A percentile compares a stretch with the other conserved stretches of the same genome.
phyloP scores from a whole-genome alignment of 1,284 basidiomycete genomes.

The Leccinum subfulvum region DNA sequence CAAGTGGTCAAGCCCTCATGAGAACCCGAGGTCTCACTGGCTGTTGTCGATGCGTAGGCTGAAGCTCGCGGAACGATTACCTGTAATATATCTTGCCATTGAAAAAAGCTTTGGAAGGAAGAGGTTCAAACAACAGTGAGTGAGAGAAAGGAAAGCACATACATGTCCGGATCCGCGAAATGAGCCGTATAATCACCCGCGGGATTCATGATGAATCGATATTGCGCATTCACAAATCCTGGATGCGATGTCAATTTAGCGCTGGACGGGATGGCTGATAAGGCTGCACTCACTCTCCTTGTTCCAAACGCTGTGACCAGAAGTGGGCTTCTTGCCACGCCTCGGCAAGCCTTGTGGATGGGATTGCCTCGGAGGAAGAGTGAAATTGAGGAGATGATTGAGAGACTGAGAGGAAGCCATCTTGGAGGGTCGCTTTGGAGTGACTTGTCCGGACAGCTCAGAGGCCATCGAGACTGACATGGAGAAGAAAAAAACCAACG shows the following conservation, averaged over 20 bases:
- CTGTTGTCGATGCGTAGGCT: slow-evolving; percentile 53
- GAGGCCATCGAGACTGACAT: slow-evolving; percentile 41
- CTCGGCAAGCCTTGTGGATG: slow-evolving; percentile 61
- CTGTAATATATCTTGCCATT: slow-evolving; percentile 96
- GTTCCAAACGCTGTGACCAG: slow-evolving; percentile 68
- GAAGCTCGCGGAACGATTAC: slow-evolving; percentile 86
- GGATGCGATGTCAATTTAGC: slow-evolving; percentile 13
- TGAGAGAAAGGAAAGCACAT: slow-evolving; percentile 33
- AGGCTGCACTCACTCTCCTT: slow-evolving; percentile 72
- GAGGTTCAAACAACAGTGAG: slow-evolving; percentile 9
- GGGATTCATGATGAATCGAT: slow-evolving; percentile 92
- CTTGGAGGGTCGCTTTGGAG: slow-evolving; percentile 60
- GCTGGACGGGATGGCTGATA: slow-evolving; percentile 10
- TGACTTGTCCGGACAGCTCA: slow-evolving; percentile 36
- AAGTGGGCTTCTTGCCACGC: slow-evolving; percentile 64
- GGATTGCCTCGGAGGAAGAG: slow-evolving; percentile 74
- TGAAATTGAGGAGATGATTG: slow-evolving; percentile 83
- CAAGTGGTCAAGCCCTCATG: slow-evolving; percentile 75
- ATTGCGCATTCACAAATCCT: slow-evolving; percentile 93
- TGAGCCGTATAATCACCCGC: slow-evolving; percentile 91
- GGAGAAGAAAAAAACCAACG: background rate
- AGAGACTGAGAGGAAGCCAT: slow-evolving; percentile 63
- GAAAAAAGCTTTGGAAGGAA: slow-evolving; percentile 68
- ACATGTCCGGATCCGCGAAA: slow-evolving; percentile 95
- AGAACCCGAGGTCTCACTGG: slow-evolving; percentile 37